Percentiles rank a stretch among this genome's conserved stretches.
phyloP scores from a whole-genome alignment of 805 yeast genomes.

The Kodamaea kaohsiungensis region DNA sequence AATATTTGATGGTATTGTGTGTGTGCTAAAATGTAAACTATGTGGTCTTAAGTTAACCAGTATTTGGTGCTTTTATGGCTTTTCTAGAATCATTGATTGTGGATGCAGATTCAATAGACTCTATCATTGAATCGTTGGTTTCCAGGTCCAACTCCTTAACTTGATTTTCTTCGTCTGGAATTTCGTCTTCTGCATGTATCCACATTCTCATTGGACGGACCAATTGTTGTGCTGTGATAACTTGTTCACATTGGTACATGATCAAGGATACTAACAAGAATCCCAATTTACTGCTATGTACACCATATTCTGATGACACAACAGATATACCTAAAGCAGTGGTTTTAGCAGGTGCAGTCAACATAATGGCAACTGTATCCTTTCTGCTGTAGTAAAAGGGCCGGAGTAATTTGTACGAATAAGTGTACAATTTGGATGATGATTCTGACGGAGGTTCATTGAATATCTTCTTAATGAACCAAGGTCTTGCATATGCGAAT shows the following conservation, averaged over 20 bases:
- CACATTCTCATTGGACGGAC: slow-evolving; percentile 69
- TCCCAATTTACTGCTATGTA: slow-evolving; percentile 60
- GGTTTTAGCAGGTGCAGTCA: slow-evolving; percentile 92
- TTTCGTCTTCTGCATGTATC: slow-evolving; percentile 45
- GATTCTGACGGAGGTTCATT: slow-evolving; percentile 48
- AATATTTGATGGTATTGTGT: too few relatives aligned
- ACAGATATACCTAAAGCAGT: slow-evolving; percentile 90
- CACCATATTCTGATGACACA: slow-evolving; percentile 77
- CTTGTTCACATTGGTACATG: slow-evolving; percentile 85
- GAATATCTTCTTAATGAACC: slow-evolving; percentile 44
- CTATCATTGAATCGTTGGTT: not conserved
- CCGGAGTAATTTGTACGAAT: slow-evolving; percentile 43
- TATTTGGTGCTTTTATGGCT: not conserved
- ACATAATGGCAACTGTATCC: slow-evolving; percentile 78
- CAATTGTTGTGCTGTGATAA: slow-evolving; percentile 73
- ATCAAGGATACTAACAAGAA: slow-evolving; percentile 81
- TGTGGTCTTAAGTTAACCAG: too few relatives aligned
- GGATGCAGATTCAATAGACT: not conserved
- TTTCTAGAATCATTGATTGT: not conserved
- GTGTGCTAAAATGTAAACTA: too few relatives aligned
- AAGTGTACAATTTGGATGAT: slow-evolving; percentile 46
- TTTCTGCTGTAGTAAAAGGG: slow-evolving; percentile 71
- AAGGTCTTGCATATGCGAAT: slow-evolving; percentile 61
- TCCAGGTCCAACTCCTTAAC: not conserved
- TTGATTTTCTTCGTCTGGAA: slow-evolving; percentile 15